Evolutionary conservation across 306 rosid genomes (phyloP), one percentile per base, ranked within the genome.

Genomic region (Vigna hirtella): DNA sequence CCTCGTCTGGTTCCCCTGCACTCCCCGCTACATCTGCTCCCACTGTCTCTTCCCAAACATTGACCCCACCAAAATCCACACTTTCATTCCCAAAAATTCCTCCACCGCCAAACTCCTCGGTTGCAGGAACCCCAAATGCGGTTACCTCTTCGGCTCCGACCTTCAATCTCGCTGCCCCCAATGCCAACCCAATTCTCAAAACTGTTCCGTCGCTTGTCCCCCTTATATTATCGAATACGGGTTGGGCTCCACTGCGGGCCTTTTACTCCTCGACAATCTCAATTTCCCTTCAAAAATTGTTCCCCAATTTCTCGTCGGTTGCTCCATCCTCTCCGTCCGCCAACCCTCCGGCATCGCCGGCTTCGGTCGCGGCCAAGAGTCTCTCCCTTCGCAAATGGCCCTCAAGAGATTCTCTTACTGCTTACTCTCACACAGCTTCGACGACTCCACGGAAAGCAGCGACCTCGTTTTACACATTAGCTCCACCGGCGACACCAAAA

Each of bases 281-380:
- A 20, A 86, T 28, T 90, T 95, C 8, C 90, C 93, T 0, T 61
- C 30, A 4, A 81, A 84, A 55, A 73, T 4, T 0, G 75, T 92
- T 0, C 47, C 85, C 0, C 49, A 90, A 76, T 90, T 95, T 53
- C 67, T 95, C 9, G 85, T 90, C 7, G 99, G 99, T 0, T 95
- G 99, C 76, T 95, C 99, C 4, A 6, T 95, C 34, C 40, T 95
- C 61, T 95, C 99, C 1, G 56, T 74, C 28, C 79, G 90, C 1
- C 94, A 89, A 58, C 98, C 99, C 1, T 67, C 93, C 15, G 99
- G 99, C 6, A 93, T 92, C 17, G 99, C 91, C 6, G 99, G 99
- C 14, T 95, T 95, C 65, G 99, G 99, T 0, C 93, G 98, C 2
- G 96, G 98, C 0, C 6, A 32, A 1, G 84, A 95, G 32, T 95